Evolutionary conservation across 352 stramenopile genomes (phyloP), one percentile per base, ranked within the genome.

Genomic region (Phytopythium sindhum): DNA sequence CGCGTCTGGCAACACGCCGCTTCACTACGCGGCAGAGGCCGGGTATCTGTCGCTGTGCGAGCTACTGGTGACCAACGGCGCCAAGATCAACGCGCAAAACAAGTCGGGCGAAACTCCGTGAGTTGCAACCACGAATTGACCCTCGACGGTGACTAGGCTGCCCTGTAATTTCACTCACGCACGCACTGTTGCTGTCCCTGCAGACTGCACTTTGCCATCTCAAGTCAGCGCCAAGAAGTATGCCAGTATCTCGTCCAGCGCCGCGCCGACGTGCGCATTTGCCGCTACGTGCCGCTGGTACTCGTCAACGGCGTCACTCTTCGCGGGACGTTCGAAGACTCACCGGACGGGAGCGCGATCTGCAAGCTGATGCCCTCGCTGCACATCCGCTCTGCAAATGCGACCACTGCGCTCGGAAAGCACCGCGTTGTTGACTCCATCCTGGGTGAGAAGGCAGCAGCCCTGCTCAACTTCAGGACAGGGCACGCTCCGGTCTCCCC

Each of bases 191-290:
- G 48, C 23, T 55, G 17, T 60, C 37, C 53, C 35, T 14, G 7
- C 57, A 93, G 84, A 3, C 69, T 93, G 9, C 85, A 93, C 57
- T 93, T 91, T 69, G 85, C 85, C 12, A 91, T 92, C 42, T 90
- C 85, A 26, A 93, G 85, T 41, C 81, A 80, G 65, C 83, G 88
- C 37, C 66, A 81, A 31, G 73, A 86, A 57, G 85, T 92, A n/a
- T 91, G 85, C 42, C 60, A 69, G 41, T 79, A 82, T 57, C 67
- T 92, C 11, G 81, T 92, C 17, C 55, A 77, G 14, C 70, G 78
- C 42, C 81, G 85, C 14, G 85, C 83, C 0, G 75, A 93, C 56
- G 85, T 93, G 7, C 78, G 72, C 23, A 73, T 91, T 17, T 78
- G 70, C 10, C 77, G 83, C 2, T 90, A 90, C 65, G 81, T 91